A percentile compares a stretch with the other conserved stretches of the same genome.
Evolutionary conservation across 2,329 filamentous ascomycete genomes (phyloP).

Genomic region (Calonectria montana): DNA sequence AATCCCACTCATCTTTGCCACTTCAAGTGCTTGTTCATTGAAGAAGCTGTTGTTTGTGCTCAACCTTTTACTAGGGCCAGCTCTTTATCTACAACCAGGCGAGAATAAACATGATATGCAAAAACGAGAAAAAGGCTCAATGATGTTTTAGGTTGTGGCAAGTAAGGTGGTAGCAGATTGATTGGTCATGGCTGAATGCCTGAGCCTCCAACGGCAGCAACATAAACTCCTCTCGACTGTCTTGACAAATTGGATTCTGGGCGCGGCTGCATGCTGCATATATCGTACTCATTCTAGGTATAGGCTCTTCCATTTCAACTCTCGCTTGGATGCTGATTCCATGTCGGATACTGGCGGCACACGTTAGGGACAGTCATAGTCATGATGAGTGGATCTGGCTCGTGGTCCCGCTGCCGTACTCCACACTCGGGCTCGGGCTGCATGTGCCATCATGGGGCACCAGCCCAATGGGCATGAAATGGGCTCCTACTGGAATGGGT

Average conservation of each 20-base stretch:
- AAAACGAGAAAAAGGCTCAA: neutral
- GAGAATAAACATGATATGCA: too few species aligned
- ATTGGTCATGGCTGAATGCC: neutral
- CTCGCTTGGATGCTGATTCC: neutral
- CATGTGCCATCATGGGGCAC: conserved; percentile 1
- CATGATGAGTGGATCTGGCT: neutral
- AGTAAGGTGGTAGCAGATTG: neutral
- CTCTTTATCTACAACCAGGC: too few species aligned
- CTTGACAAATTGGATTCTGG: too few species aligned
- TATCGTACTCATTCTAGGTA: neutral
- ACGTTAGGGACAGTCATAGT: neutral
- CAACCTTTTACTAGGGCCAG: too few species aligned
- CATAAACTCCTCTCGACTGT: neutral
- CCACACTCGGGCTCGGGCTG: conserved; percentile 4
- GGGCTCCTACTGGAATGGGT: neutral
- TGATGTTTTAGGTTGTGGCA: neutral
- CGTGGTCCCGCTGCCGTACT: neutral
- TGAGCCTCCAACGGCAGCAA: neutral
- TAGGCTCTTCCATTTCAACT: neutral
- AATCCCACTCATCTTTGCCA: too few species aligned
- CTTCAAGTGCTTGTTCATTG: too few species aligned
- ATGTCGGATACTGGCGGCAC: neutral
- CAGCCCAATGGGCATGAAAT: neutral
- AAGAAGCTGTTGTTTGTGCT: too few species aligned
- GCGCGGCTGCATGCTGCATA: neutral